Conservation (phyloP, 495 filamentous ascomycete genomes). For the Podospora australis region DNA sequence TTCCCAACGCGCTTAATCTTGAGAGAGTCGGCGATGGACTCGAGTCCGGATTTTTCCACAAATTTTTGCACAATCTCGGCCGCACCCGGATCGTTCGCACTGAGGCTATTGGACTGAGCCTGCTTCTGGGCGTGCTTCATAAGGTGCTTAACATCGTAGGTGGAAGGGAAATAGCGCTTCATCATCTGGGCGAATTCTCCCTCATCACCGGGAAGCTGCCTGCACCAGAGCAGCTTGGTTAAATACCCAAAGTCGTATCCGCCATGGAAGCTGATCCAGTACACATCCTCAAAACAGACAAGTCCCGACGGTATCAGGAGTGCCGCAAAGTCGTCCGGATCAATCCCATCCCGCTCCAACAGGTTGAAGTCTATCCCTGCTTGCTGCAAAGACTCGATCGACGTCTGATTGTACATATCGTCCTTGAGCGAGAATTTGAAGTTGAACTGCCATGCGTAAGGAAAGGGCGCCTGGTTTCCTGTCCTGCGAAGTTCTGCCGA, state of each 20-base stretch:
- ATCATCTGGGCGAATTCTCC: slow-evolving; percentile 77
- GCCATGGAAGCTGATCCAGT: slow-evolving; percentile 97
- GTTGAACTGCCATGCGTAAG: slow-evolving; percentile 97
- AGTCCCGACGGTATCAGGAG: slow-evolving; percentile 86
- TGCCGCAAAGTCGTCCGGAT: slow-evolving; percentile 79
- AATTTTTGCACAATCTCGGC: slow-evolving; percentile 68
- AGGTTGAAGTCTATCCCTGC: slow-evolving; percentile 82
- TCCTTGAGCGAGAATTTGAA: slow-evolving; percentile 90
- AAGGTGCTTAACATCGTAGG: slow-evolving; percentile 95
- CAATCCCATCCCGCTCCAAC: slow-evolving; percentile 84
- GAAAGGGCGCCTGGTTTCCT: slow-evolving; percentile 55
- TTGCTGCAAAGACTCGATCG: slow-evolving; percentile 78
- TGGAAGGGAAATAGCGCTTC: slow-evolving; percentile 81
- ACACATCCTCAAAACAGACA: slow-evolving; percentile 78
- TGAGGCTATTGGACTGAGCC: slow-evolving; percentile 61
- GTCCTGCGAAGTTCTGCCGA: slow-evolving; percentile 41
- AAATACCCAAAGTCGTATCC: slow-evolving; percentile 98
- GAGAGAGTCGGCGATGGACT: slow-evolving; percentile 88
- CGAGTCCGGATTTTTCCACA: slow-evolving; percentile 79
- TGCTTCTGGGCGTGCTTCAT: slow-evolving; percentile 64
- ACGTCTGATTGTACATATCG: slow-evolving; percentile 94
- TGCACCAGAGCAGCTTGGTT: slow-evolving; percentile 81
- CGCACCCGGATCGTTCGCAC: slow-evolving; percentile 55
- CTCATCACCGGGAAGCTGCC: slow-evolving; percentile 78
- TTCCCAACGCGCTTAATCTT: slow-evolving; percentile 78